Evolutionary conservation across 1,284 basidiomycete species (phyloP).

Genomic region (Peniophora sp.): DNA sequence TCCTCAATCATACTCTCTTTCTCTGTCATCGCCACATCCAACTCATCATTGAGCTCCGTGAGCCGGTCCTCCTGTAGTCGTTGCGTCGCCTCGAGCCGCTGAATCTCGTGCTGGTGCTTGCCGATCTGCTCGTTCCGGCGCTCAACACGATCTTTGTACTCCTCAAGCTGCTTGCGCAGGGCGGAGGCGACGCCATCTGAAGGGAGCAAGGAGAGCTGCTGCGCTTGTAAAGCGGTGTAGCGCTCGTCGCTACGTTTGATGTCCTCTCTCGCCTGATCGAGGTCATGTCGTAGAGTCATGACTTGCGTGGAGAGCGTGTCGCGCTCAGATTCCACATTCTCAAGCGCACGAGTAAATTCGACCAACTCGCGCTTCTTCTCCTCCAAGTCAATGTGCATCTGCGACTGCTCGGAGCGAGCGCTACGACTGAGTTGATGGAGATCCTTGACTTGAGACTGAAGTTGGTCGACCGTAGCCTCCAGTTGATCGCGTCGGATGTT

Average conservation of each 20-base stretch:
- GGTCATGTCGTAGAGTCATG: conserved; percentile 51
- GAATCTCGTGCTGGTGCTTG: conserved; percentile 67
- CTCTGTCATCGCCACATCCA: conserved; percentile 55
- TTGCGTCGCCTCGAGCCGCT: conserved; percentile 63
- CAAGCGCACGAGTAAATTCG: conserved; percentile 33
- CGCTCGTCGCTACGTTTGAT: conserved; percentile 46
- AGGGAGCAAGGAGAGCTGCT: conserved; percentile 55
- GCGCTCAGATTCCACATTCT: conserved; percentile 52
- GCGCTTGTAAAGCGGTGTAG: conserved; percentile 50
- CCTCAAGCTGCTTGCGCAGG: conserved; percentile 53
- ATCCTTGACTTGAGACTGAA: conserved; percentile 15
- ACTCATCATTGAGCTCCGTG: conserved; percentile 54
- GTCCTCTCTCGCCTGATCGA: conserved; percentile 41
- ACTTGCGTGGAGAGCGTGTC: conserved; percentile 54
- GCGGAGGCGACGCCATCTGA: conserved; percentile 43
- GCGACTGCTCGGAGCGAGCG: conserved; percentile 18
- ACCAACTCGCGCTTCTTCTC: conserved; percentile 31
- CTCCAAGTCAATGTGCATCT: conserved; percentile 19
- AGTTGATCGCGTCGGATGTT: conserved; percentile 1
- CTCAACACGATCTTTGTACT: conserved; percentile 52
- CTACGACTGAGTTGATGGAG: conserved; percentile 27
- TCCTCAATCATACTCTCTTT: conserved; percentile 76
- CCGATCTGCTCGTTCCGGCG: conserved; percentile 63
- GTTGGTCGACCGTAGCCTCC: conserved; percentile 22
- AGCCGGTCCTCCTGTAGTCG: conserved; percentile 65